Base-by-base conservation (phyloP, 805 yeast genomes). In the Diddensiella santjacobensis region DNA sequence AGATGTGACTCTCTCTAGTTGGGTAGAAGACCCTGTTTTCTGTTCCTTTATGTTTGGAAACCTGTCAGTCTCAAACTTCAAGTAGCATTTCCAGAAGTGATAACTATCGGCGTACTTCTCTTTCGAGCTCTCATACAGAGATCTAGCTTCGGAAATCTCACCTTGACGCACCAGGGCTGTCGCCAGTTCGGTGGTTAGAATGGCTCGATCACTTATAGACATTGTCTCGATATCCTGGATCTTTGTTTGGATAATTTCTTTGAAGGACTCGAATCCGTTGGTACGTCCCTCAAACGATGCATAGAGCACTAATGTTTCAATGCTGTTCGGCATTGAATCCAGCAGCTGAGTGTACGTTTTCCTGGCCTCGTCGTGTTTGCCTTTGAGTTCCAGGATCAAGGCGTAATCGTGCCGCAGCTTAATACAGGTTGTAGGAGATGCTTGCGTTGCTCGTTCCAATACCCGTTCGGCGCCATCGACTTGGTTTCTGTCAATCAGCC, bases 391-490 rank as follows among this genome's bases (percentile, higher is more conserved):
- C 33, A 58, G 59, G 36, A 63, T 59, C 19, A 50, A 46, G 11
- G 72, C 72, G 41, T 54, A 62, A 17, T 59, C 58, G n/a, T 59
- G 58, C 35, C 67, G 57, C 11, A 58, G 40, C 20, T 50, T 56
- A 6, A 54, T 55, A 19, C 61, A 49, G 13, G 59, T 62, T 11
- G 54, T 48, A 3, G 66, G 70, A 3, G 60, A 50, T 19, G 53
- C 36, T 49, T 72, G 60, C 35, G 72, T 65, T 1, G 84, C 89
- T 55, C 75, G 71, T 40, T 73, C 64, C 58, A 82, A 87, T 0
- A 78, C 59, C 0, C 65, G 61, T 19, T 75, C 65, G 20, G 74
- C 65, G 10, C 61, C 60, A 2, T 65, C 69, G 24, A 63, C 56
- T 0, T 64, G 64, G 3, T 58, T 59, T 2, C 59, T 57, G 45